A percentile compares a stretch with the other conserved stretches of the same genome.
Evolutionary conservation across 2,329 filamentous ascomycete species (phyloP).

Genomic region (Purpureocillium lavendulum): DNA sequence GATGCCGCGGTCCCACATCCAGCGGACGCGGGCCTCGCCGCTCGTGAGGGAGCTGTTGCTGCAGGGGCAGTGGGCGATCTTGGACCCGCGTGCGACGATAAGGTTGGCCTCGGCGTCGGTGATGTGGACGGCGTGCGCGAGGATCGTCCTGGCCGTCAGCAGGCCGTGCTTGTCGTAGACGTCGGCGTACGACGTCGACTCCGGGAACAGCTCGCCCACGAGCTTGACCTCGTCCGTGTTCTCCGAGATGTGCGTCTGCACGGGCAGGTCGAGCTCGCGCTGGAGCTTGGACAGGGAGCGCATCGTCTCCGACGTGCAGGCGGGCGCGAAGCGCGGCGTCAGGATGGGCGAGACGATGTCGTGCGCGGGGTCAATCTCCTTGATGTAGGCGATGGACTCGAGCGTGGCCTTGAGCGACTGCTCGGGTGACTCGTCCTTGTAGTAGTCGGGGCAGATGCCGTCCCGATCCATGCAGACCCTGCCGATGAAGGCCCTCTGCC

Average conservation of each 20-base stretch:
- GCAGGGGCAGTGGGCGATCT: conserved; percentile 79
- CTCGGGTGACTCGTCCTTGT: conserved; percentile 62
- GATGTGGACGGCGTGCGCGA: conserved; percentile 81
- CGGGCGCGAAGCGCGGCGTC: conserved; percentile 63
- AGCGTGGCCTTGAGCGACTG: conserved; percentile 47
- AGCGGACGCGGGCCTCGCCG: conserved; percentile 68
- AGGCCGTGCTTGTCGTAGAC: conserved; percentile 72
- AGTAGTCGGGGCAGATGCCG: conserved; percentile 61
- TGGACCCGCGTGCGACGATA: conserved; percentile 51
- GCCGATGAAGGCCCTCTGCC: conserved; percentile 86
- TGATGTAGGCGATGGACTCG: conserved; percentile 57
- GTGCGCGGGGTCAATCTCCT: conserved; percentile 54
- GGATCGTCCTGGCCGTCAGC: conserved; percentile 63
- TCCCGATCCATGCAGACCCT: conserved; percentile 87
- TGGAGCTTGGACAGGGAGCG: conserved; percentile 56
- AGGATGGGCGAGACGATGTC: conserved; percentile 69
- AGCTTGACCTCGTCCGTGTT: conserved; percentile 67
- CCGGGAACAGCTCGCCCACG: conserved; percentile 62
- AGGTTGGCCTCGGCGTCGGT: conserved; percentile 55
- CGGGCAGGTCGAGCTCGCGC: conserved; percentile 50
- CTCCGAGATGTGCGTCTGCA: conserved; percentile 88
- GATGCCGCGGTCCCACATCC: conserved; percentile 65
- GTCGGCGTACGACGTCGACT: conserved; percentile 54
- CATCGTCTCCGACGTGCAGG: conserved; percentile 54
- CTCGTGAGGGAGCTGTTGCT: conserved; percentile 78